Evolutionary conservation across 257 asterid genomes (phyloP), one percentile per base, ranked within the genome.

Genomic region (Gardenia jasminoides): DNA sequence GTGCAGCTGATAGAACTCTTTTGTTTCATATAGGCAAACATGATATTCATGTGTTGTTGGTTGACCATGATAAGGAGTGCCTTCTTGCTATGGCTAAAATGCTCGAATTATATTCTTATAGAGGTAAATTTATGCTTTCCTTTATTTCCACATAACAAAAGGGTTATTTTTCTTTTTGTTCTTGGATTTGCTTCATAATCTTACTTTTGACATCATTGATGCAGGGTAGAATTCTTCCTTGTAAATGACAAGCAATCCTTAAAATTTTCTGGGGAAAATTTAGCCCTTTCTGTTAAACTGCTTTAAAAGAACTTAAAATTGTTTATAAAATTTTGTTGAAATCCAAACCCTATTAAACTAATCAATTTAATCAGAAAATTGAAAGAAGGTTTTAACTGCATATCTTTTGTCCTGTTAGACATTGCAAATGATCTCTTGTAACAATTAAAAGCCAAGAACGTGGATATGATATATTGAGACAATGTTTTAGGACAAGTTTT

Each of bases 41-140:
- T 64, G 65, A 31, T 11, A 69, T 78, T 36, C 81, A 54, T 78
- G 68, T 78, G 11, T 50, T 78, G 56, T 41, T 78, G 76, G 81
- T 78, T 13, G 69, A 78, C 19, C 76, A 78, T 69, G 76, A 69
- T 9, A 50, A 54, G 19, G 76, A 78, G 17, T 69, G 59, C 19
- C 80, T 76, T 47, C n/a, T 44, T 41, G 17, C 80, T 12, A 65
- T 61, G 2, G 11, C 80, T 5, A 76, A 68, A 76, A 56, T 76
- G 80, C 80, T 76, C 10, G 80, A 64, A 13, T 64, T 44, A 3
- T 76, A n/a, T 22, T 76, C 73, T 5, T 76, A 76, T 30, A 65
- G 43, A 76, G 80, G 80, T 76, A 65, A 24, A 56, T 24, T 22
- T 59, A 24, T 24, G 13, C 77, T 47, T 11, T 9, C 17, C 65